Conservation (phyloP, 805 yeast species). For the Wickerhamomyces xylosicus region DNA sequence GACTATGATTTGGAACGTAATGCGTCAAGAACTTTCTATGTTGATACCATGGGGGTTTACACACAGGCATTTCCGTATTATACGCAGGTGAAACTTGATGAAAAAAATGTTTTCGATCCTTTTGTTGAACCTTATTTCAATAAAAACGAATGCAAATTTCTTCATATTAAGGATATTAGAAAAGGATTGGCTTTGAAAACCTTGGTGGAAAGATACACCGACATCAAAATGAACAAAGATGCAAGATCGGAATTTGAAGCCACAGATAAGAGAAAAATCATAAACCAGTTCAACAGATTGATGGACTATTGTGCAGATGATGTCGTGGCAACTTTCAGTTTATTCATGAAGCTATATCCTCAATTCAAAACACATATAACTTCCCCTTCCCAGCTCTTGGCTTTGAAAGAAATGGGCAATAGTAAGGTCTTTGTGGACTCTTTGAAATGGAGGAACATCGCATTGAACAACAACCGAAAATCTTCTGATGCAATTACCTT, state of each 20-base stretch:
- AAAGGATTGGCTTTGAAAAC: conserved; percentile 3
- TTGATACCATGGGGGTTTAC: conserved; percentile 87
- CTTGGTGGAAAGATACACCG: conserved; percentile 13
- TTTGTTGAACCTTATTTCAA: conserved; percentile 2
- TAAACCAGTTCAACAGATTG: conserved; percentile 43
- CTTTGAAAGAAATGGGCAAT: conserved; percentile 1
- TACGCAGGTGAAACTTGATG: background rate
- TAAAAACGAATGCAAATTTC: background rate
- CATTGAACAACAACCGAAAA: background rate
- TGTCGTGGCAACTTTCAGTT: conserved; percentile 59
- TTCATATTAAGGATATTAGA: background rate
- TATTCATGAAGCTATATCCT: conserved; percentile 27
- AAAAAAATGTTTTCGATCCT: background rate
- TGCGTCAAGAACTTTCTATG: conserved; percentile 55
- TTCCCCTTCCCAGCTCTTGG: conserved; percentile 4
- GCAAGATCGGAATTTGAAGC: conserved; percentile 52
- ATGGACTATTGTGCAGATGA: conserved; percentile 76
- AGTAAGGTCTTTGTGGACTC: conserved; percentile 3
- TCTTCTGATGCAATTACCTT: background rate
- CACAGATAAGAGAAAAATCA: conserved; percentile 39
- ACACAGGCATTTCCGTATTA: conserved; percentile 12
- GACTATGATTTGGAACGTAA: conserved; percentile 48
- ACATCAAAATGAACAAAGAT: conserved; percentile 52
- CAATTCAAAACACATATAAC: background rate
- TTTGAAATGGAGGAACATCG: background rate